Evolutionary conservation across 345 rosid genomes (phyloP).

Genomic region (Citrus sinensis): DNA sequence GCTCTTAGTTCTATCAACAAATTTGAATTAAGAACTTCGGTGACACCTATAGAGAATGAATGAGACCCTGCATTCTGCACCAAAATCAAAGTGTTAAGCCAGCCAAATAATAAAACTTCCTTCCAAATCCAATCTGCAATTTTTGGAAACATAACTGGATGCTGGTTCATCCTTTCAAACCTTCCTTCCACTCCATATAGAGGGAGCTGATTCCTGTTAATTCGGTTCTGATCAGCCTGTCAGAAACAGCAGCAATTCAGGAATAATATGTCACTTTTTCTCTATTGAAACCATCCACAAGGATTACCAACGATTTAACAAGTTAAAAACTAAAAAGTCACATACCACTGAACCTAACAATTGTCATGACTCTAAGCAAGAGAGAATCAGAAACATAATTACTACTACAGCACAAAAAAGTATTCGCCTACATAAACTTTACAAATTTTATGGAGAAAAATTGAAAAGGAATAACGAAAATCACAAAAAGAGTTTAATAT

Average conservation of each 20-base stretch:
- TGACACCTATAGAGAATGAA: slow-evolving; percentile 89
- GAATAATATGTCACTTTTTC: background rate
- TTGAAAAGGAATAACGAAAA: background rate
- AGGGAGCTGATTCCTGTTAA: slow-evolving; percentile 61
- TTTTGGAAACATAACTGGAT: slow-evolving; percentile 65
- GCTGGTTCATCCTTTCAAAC: slow-evolving; percentile 87
- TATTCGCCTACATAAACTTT: background rate
- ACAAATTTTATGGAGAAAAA: background rate
- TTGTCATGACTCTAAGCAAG: background rate
- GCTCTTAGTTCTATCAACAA: slow-evolving; percentile 78
- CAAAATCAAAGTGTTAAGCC: slow-evolving; percentile 5
- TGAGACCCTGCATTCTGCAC: slow-evolving; percentile 78
- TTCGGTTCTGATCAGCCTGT: slow-evolving; percentile 85
- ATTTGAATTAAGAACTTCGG: slow-evolving; percentile 86
- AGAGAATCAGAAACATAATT: background rate
- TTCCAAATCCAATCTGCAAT: background rate
- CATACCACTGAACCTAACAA: background rate
- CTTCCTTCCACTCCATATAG: slow-evolving; percentile 81
- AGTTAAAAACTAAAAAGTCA: background rate
- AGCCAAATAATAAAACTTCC: background rate
- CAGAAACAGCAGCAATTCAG: slow-evolving; percentile 11
- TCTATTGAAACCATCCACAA: background rate
- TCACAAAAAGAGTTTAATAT: background rate
- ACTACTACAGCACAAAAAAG: background rate
- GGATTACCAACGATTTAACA: background rate